Evolutionary conservation across 2,329 filamentous ascomycete species (phyloP), one percentile per base, ranked within the genome.

Genomic region (Aspergillus costaricaensis): DNA sequence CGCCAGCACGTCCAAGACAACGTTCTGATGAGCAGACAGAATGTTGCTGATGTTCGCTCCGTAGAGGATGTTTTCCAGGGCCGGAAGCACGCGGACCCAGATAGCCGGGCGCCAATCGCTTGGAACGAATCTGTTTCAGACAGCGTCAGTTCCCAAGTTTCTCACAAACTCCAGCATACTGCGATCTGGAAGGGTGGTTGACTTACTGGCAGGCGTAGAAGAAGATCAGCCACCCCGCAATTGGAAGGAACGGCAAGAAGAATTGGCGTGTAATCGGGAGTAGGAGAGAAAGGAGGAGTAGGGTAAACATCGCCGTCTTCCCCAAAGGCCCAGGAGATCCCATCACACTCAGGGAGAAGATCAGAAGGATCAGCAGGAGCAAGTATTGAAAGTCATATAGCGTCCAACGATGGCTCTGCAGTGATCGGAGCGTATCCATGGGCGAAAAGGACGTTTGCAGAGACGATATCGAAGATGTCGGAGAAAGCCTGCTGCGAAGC

Each of bases 41-140:
- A 97, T 96, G 77, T 96, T 97, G 80, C 92, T 96, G 60, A 97
- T 84, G 78, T 97, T 97, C 64, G 93, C 92, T 68, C 94, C 94
- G 74, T 97, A 98, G 36, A 98, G 84, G 64, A 98, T 95, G 77
- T 98, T 97, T 79, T 98, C 94, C 65, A 98, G 86, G 17, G 94
- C 92, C 4, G 94, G 94, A 38, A 98, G 85, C 27, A 98, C 92
- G 71, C 93, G 92, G 67, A 97, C 94, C 91, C 92, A 96, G 70
- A 97, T 97, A 64, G 92, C 90, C 61, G 93, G 93, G 67, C 94
- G 88, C 80, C 92, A 95, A 72, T 94, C 90, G 67, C 88, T 86
- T 39, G 92, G 90, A 68, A 97, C 93, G 79, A 96, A 97, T 72
- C 92, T 96, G 60, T 27, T 36, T 50, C 21, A 58, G n/a, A 17